Conservation (phyloP, 2,329 filamentous ascomycete genomes). For the Venturia asperata region DNA sequence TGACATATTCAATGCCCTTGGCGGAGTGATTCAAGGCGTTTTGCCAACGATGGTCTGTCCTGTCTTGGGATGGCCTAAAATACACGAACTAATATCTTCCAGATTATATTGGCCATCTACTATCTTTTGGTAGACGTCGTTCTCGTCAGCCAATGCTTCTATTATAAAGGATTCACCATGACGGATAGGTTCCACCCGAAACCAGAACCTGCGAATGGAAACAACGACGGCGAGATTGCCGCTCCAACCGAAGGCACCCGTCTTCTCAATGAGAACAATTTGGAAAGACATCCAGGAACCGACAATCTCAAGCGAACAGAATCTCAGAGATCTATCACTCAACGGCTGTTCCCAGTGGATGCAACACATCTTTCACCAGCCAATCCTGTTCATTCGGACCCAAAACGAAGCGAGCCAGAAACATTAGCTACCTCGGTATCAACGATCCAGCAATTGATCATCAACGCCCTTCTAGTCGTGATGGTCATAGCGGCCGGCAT, state of each 20-base stretch:
- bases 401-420: constrained; percentile 27
- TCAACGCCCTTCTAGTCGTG: constrained; percentile 64
- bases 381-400: constrained; percentile 63
- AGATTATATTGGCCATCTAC: constrained; percentile 86
- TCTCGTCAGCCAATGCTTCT: constrained; percentile 83
- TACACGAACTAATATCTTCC: constrained; percentile 16
- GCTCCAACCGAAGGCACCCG: constrained; percentile 36
- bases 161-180: constrained; percentile 73
- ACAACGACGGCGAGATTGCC: constrained; percentile 23
- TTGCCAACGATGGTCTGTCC: constrained; percentile 74
- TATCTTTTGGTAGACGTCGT: constrained; percentile 91
- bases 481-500: constrained; percentile 80
- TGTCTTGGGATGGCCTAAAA: neutral
- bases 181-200: constrained; percentile 28
- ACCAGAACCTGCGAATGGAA: constrained; percentile 18
- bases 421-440: constrained; percentile 38
- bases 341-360: constrained; percentile 52
- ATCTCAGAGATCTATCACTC: constrained; percentile 36
- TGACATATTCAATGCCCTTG: constrained; percentile 94
- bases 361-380: constrained; percentile 69
- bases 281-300: neutral
- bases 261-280: constrained; percentile 27
- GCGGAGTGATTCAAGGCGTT: constrained; percentile 84
- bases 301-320: constrained; percentile 22
- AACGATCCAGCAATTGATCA: constrained; percentile 52